Evolutionary conservation across 345 rosid genomes (phyloP).

Genomic region (Citrus maxima): DNA sequence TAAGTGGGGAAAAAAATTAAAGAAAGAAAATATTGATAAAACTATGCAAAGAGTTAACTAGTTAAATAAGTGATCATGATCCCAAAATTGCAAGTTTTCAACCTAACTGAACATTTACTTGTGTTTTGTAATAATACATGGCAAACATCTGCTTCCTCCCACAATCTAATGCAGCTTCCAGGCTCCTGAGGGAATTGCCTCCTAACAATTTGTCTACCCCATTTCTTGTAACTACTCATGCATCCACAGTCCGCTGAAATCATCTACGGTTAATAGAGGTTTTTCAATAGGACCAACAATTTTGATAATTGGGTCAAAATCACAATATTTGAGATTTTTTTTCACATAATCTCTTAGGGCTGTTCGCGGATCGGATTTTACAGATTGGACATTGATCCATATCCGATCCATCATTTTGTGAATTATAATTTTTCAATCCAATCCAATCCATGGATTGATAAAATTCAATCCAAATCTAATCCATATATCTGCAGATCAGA

Average conservation of each 20-base stretch:
- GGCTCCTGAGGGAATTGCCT: conserved; percentile 27
- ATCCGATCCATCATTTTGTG: too few relatives aligned
- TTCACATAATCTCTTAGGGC: too few relatives aligned
- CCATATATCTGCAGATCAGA: too few relatives aligned
- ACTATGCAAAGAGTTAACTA: background rate
- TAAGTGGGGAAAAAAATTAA: background rate
- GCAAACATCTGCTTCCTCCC: conserved; percentile 20
- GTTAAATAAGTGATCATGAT: too few relatives aligned
- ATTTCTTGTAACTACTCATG: conserved; percentile 25
- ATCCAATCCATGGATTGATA: too few relatives aligned
- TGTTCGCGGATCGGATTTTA: too few relatives aligned
- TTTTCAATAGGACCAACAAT: background rate
- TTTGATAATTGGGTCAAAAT: too few relatives aligned
- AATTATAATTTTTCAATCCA: too few relatives aligned
- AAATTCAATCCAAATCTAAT: too few relatives aligned
- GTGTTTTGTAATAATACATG: conserved; percentile 22
- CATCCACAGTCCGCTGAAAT: background rate
- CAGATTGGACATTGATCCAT: too few relatives aligned
- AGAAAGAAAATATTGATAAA: background rate
- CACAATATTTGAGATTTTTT: too few relatives aligned
- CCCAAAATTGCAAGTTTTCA: background rate
- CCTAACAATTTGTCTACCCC: conserved; percentile 33
- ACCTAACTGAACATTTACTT: background rate
- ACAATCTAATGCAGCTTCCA: conserved; percentile 29
- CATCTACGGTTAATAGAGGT: background rate